Evolutionary conservation across 2,329 filamentous ascomycete genomes (phyloP).

Genomic region (Nothopassalora personata): DNA sequence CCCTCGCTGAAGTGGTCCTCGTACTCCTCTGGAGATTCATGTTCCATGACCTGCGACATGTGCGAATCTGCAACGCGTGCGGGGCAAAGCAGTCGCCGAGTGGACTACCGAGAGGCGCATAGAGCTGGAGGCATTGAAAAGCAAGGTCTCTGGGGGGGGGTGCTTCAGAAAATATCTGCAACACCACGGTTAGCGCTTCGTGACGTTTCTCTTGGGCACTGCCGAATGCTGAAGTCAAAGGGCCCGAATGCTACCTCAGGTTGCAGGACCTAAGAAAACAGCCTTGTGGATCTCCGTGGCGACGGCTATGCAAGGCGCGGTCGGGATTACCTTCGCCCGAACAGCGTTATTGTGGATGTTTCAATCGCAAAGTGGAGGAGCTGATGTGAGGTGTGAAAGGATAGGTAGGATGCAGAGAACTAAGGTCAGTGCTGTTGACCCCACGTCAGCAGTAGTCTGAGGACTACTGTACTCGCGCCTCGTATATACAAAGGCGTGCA

Average conservation of each 20-base stretch:
- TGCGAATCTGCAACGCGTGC: background rate
- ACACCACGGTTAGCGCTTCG: background rate
- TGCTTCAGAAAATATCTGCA: background rate
- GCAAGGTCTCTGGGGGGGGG: background rate
- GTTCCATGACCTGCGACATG: constrained; percentile 24
- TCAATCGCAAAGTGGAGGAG: background rate
- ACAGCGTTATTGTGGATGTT: background rate
- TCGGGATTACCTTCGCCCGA: constrained; percentile 2
- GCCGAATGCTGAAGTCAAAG: background rate
- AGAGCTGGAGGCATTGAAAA: background rate
- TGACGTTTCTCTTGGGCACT: background rate
- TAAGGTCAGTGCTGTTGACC: too few species aligned
- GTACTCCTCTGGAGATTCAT: constrained; percentile 29
- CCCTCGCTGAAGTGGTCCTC: constrained; percentile 29
- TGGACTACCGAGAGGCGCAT: background rate
- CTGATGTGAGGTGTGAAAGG: background rate
- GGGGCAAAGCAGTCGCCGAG: background rate
- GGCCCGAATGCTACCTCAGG: background rate
- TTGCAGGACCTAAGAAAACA: background rate
- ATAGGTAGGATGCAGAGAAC: too few species aligned
- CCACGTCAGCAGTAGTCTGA: too few species aligned
- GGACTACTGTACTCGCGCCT: too few species aligned
- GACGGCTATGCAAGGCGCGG: background rate
- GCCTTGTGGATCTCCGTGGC: constrained; percentile 2
- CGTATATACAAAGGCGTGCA: background rate